Evolutionary conservation across 192 early-diverging fungal species (phyloP), one percentile per base, ranked within the genome.

Genomic region (Piromyces sp.): DNA sequence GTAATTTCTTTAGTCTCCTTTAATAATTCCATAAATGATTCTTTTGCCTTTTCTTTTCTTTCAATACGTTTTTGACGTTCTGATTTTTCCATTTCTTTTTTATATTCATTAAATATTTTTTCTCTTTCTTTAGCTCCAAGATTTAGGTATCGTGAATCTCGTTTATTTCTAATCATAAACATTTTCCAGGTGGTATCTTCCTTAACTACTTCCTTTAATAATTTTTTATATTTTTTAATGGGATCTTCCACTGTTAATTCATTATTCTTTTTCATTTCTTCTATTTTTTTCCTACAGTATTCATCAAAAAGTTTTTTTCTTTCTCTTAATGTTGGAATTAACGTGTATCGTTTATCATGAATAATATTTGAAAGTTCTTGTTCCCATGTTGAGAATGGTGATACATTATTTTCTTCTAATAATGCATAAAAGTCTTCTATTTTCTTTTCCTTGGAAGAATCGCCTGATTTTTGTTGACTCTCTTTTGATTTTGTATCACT

Each of bases 301-400:
- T 93, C 86, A 28, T 95, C 94, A 83, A 93, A 95, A 16, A 91
- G 81, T 37, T 84, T 85, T 82, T 92, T 90, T 11, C 90, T 86
- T 30, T 90, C 89, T 83, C 92, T 93, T 30, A 86, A 81, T 17
- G 84, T 83, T 17, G 86, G 85, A 29, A 89, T 85, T 86, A 81
- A 79, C 81, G 82, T 84, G 80, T 89, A 94, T 82, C 94, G 84
- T 28, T 83, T 81, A 83, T 95, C 94, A 26, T 83, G 68, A 80
- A 90, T 89, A 42, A 95, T 85, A 83, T 91, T 92, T 11, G 88
- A 87, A 5, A 91, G 83, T 58, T 95, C 93, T 83, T 88, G 90
- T 51, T 93, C 91, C 90, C 91, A 94, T 11, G 91, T 92, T 30
- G 93, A 88, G 81, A 92, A 95, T 30, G 92, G 94, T n/a, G 88